Evolutionary conservation across 306 rosid species (phyloP), one percentile per base, ranked within the genome.

Genomic region (Prinsepia uniflora): DNA sequence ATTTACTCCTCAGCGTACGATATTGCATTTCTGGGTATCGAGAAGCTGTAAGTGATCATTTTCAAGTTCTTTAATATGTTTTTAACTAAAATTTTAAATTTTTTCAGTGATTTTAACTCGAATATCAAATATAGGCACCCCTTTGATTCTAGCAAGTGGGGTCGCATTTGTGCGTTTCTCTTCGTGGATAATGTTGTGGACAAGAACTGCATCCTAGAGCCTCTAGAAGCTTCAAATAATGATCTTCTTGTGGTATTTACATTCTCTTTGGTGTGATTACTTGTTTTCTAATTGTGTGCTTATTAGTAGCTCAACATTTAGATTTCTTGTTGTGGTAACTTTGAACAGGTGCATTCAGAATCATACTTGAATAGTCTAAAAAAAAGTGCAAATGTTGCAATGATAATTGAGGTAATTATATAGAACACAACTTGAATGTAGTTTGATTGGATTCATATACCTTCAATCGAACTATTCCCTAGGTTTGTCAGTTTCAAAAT

Each of bases 71-170:
- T 19, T 18, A 5, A 18, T 6, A 47, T 3, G 0, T 41, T 46
- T 20, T 39, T 17, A 22, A 8, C 52, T 53, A 2, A 13, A 50
- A 2, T 24, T 11, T 0, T 13, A 17, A 42, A 13, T 44, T 12
- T 61, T 13, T 0, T 4, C 49, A 24, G 19, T 30, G 36, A 30
- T 30, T 30, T 30, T 2, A 30, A 52, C 20, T 52, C 7, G 0
- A 4, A 8, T 19, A 7, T 22, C 48, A n/a, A 65, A 20, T 83
- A 42, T 24, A 93, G 98, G 92, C 98, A 93, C 76, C 98, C 97
- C 4, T 93, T 93, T 85, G 98, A 93, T 85, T 90, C 97, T 30
- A 74, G 78, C 22, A 90, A 93, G 73, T 93, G 98, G 98, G 96
- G 96, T 66, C 90, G 90, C 3, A 63, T 90, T 43, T 90, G 91